Percentiles rank a stretch among this genome's conserved stretches.
Conservation (phyloP, 1,139 yeast genomes). For the Magnusiomyces suaveolens region DNA sequence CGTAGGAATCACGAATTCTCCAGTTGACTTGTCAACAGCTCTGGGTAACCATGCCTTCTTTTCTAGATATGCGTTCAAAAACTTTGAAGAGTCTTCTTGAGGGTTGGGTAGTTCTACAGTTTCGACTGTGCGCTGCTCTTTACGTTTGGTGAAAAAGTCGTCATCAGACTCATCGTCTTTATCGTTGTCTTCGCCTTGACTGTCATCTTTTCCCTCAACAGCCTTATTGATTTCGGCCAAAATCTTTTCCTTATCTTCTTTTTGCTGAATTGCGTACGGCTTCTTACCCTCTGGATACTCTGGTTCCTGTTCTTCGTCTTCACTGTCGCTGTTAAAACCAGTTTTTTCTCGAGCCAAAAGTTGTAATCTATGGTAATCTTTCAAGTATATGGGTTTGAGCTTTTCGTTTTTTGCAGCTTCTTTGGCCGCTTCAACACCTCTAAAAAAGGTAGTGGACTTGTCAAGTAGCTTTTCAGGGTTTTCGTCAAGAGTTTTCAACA, state of each 20-base stretch:
- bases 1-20: constrained; percentile 48
- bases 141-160: constrained; percentile 53
- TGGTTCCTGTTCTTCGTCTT: constrained; percentile 37
- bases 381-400: constrained; percentile 72
- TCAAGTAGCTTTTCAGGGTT: constrained; percentile 52
- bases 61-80: constrained; percentile 61
- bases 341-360: constrained; percentile 46
- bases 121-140: constrained; percentile 31
- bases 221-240: constrained; percentile 67
- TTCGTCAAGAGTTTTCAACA: constrained; percentile 56
- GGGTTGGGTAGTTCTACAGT: constrained; percentile 58
- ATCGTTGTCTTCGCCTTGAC: constrained; percentile 32
- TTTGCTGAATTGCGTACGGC: constrained; percentile 61
- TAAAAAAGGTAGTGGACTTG: constrained; percentile 60
- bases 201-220: constrained; percentile 38
- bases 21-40: constrained; percentile 37
- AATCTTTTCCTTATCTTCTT: constrained; percentile 62
- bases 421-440: constrained; percentile 30
- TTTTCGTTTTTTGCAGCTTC: constrained; percentile 17
- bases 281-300: constrained; percentile 39
- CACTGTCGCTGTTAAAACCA: constrained; percentile 34
- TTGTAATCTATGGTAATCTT: constrained; percentile 85
- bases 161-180: constrained; percentile 37
- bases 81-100: constrained; percentile 49
- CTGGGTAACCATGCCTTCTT: constrained; percentile 85